Evolutionary conservation across 306 rosid genomes (phyloP).

Genomic region (Begonia masoniana): DNA sequence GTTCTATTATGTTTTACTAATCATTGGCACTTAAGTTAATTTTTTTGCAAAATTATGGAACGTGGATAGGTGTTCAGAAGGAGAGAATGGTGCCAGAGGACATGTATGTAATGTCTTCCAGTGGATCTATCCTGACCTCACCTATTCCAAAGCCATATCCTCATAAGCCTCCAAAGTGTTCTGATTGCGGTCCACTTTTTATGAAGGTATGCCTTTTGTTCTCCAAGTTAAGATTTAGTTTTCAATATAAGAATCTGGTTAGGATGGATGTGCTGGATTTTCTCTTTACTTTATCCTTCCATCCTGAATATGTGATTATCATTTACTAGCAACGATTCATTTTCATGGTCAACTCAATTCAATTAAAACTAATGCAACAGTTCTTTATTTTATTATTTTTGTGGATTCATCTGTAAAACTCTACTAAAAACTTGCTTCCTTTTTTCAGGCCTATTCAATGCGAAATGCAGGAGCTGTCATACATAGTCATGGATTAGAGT

Average conservation of each 20-base stretch:
- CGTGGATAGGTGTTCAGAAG: slow-evolving; percentile 69
- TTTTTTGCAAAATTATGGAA: too few relatives aligned
- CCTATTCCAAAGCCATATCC: slow-evolving; percentile 87
- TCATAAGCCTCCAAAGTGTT: slow-evolving; percentile 85
- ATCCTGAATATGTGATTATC: too few relatives aligned
- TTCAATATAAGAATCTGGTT: too few relatives aligned
- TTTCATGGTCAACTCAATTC: too few relatives aligned
- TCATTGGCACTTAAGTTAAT: too few relatives aligned
- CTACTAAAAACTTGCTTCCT: slow-evolving; percentile 6
- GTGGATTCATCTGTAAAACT: background rate
- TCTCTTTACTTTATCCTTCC: too few relatives aligned
- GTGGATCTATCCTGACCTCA: slow-evolving; percentile 50
- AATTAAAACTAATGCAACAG: too few relatives aligned
- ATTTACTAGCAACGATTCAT: too few relatives aligned
- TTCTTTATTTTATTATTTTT: too few relatives aligned
- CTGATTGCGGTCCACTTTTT: slow-evolving; percentile 82
- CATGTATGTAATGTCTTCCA: slow-evolving; percentile 64
- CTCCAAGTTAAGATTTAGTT: background rate
- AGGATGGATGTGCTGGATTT: background rate
- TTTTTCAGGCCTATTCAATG: slow-evolving; percentile 66
- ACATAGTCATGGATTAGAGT: slow-evolving; percentile 87
- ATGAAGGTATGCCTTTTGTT: slow-evolving; percentile 48
- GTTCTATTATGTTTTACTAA: too few relatives aligned
- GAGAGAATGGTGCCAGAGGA: slow-evolving; percentile 95
- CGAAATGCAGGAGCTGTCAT: slow-evolving; percentile 80